These are phyloP conservation scores for Leccinum pellstonianum DNA, from an alignment of 768 basidiomycete species.

Conservation along the genomic window DNA sequence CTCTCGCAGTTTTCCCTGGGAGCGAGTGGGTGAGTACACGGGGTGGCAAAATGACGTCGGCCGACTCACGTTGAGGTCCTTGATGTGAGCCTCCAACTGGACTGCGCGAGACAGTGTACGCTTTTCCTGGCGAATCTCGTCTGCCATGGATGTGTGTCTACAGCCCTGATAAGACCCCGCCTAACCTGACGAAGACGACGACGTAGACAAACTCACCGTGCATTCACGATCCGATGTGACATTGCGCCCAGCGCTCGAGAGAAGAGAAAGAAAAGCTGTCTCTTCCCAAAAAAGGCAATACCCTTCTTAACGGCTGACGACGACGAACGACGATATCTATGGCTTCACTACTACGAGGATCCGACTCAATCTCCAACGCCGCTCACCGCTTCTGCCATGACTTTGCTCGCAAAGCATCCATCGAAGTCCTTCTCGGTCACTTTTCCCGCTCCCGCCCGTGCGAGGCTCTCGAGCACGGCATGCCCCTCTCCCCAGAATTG, in stretches of 20 bases:
- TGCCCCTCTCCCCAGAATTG: constrained; percentile 41
- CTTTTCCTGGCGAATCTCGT: constrained; percentile 36
- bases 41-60: neutral
- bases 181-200: neutral
- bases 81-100: constrained; percentile 56
- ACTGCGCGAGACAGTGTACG: constrained; percentile 46
- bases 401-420: constrained; percentile 45
- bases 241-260: neutral
- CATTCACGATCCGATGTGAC: neutral
- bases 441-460: constrained; percentile 48
- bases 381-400: constrained; percentile 51
- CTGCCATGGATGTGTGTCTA: constrained; percentile 9
- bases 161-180: neutral
- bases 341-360: neutral
- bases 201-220: constrained; percentile 12
- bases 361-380: constrained; percentile 37
- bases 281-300: neutral
- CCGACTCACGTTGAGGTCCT: constrained; percentile 53
- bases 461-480: constrained; percentile 55
- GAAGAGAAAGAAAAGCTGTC: neutral
- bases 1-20: constrained; percentile 45
- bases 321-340: constrained; percentile 4
- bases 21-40: neutral
- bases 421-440: constrained; percentile 44
- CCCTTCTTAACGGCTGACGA: neutral